These are phyloP conservation scores for Eimeria sp. DNA, from an alignment of 169 alveolate species.

Conservation along the genomic window DNA sequence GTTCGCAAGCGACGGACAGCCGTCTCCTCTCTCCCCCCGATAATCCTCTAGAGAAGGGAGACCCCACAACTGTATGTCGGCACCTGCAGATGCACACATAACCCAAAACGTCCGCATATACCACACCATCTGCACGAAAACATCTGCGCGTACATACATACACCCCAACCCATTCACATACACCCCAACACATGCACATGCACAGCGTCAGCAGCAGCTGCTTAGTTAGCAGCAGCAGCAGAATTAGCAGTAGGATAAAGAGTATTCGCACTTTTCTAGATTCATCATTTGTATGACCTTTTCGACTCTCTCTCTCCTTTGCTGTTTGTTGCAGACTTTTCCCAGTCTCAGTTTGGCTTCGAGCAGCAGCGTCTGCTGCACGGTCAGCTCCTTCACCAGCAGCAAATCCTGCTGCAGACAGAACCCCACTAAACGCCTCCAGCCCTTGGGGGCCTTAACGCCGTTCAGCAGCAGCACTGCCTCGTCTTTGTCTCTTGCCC, in stretches of 20 bases:
- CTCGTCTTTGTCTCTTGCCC: not conserved
- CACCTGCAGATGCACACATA: slow-evolving; percentile 50
- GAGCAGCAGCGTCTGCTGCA: slow-evolving; percentile 74
- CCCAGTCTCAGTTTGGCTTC: slow-evolving; percentile 72
- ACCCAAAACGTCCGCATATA: not conserved
- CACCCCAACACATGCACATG: not conserved
- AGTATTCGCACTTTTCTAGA: not conserved
- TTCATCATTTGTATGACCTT: slow-evolving; percentile 39
- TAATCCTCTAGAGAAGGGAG: slow-evolving; percentile 86
- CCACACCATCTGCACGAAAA: too few relatives aligned
- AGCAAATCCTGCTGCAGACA: slow-evolving; percentile 69
- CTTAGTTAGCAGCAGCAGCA: not conserved
- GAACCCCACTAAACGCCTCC: slow-evolving; percentile 30
- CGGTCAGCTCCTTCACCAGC: slow-evolving; percentile 53
- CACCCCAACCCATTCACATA: not conserved
- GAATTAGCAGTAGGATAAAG: not conserved
- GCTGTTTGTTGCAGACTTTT: not conserved
- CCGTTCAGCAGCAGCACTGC: slow-evolving; percentile 41
- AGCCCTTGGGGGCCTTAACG: slow-evolving; percentile 15
- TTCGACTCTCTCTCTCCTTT: slow-evolving; percentile 36
- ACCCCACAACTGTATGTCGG: slow-evolving; percentile 40
- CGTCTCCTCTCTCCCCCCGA: slow-evolving; percentile 93
- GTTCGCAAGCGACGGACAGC: slow-evolving; percentile 92
- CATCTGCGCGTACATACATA: too few relatives aligned
- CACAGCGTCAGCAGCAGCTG: not conserved